Evolutionary conservation across 2,329 filamentous ascomycete species (phyloP), one percentile per base, ranked within the genome.

Genomic region (Fusarium clavum): DNA sequence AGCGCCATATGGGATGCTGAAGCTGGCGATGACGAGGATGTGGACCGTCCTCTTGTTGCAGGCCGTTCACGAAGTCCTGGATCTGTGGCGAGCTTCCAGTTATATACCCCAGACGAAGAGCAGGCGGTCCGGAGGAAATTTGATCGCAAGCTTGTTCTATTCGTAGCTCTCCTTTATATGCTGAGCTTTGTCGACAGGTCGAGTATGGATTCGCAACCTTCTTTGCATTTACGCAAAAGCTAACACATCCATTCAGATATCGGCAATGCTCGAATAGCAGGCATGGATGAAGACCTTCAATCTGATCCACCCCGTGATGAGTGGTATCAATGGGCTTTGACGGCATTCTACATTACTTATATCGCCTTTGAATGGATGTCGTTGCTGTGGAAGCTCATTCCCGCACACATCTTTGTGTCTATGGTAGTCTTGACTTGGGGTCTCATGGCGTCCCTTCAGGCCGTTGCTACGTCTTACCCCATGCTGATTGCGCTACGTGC

Each of bases 121-220:
- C 81, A 79, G 24, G 83, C 84, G 6, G 90, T 97, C 11, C 84
- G 94, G 59, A 85, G 84, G 75, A 94, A 92, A 81, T 89, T 97
- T 72, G 94, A 97, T 78, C 85, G 88, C 59, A 88, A 86, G 69
- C 85, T 98, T 56, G 93, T 97, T 8, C 78, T 92, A 2, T 97
- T 97, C 77, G 86, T 97, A 69, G 92, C 93, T 13, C 78, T 95
- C 62, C 84, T 97, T 14, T 98, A 96, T 77, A 87, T 97, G 84
- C 83, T 97, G 67, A 92, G 90, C 68, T 97, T 97, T 77, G 81
- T 97, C 70, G 94, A 97, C 79, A 87, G 94, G 71, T 94, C 92
- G 20, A 97, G 93, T 94, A 83, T 67, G 85, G 82, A n/a, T 8
- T 25, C 29, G 18, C 8, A 25, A 14, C 16, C 8, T 40, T 24